Evolutionary conservation across 371 early-diverging fungal genomes (phyloP), one percentile per base, ranked within the genome.

Genomic region (Gilbertella persicaria): DNA sequence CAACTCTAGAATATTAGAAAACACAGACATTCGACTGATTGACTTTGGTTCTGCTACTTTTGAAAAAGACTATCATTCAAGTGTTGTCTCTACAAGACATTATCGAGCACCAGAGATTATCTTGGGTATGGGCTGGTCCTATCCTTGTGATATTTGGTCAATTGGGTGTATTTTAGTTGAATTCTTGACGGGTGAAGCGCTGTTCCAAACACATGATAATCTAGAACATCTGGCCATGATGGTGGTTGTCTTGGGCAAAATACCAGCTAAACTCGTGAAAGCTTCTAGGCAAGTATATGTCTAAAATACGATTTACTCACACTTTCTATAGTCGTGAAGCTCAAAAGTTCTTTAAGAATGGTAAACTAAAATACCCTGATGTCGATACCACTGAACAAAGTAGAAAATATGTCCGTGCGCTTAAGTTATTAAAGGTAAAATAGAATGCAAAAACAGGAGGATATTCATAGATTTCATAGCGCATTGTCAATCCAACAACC

Each of bases 21-120:
- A 78, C 53, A 86, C 95, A 0, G 80, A 88, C 24, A 90, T 98
- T 46, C 77, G 88, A n/a, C 64, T 98, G 33, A 98, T 98, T 55
- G 98, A 98, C 68, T 98, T 98, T 79, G 98, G 98, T 29, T 88
- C 88, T 43, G 95, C 98, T 10, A 94, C 94, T n/a, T 95, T 94
- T 70, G 90, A 96, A 61, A 74, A 87, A 47, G 96, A 96, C 50
- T 93, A 92, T 66, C 97, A 98, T 73, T 86, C 91, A 37, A 79
- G 87, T 4, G 89, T 96, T 0, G 93, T 94, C 17, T 76, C 90
- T 21, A 98, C 98, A 16, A 68, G 98, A 42, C 98, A 98, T 68
- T 98, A 98, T 67, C 82, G 98, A 19, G 97, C 97, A 25, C 98
- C 98, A 4, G 98, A 98, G 69, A 94, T 98, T 64, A 94, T 98